A percentile compares a stretch with the other conserved stretches of the same genome.
These are phyloP conservation scores for Vanrija sp. DNA, from an alignment of 1,284 basidiomycete species.

Conservation along the genomic window DNA sequence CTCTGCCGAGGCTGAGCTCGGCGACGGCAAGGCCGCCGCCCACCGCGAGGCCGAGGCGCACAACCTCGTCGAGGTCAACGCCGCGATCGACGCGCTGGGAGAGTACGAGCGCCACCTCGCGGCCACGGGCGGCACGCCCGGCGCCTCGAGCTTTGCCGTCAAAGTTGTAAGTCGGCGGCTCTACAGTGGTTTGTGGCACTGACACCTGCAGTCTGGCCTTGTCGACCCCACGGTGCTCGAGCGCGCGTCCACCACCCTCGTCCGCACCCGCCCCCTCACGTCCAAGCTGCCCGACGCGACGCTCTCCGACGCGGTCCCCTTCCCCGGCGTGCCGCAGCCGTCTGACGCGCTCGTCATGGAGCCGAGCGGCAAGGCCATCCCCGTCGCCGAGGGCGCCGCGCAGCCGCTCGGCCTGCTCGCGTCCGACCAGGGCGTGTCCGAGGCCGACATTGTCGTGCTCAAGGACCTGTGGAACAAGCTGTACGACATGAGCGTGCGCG, in stretches of 20 bases:
- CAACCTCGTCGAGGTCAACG: slow-evolving; percentile 59
- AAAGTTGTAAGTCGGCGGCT: slow-evolving; percentile 65
- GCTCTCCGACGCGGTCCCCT: slow-evolving; percentile 44
- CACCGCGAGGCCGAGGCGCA: slow-evolving; percentile 6
- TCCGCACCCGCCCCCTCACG: slow-evolving; percentile 38
- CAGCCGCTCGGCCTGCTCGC: slow-evolving; percentile 29
- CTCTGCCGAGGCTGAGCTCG: slow-evolving; percentile 74
- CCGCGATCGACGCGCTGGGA: slow-evolving; percentile 68
- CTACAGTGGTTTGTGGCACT: background rate
- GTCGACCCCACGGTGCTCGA: slow-evolving; percentile 45
- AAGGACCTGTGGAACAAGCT: slow-evolving; percentile 61
- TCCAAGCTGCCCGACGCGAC: slow-evolving; percentile 18
- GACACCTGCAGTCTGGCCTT: slow-evolving; percentile 39
- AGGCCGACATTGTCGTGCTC: slow-evolving; percentile 59
- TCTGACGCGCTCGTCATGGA: slow-evolving; percentile 35
- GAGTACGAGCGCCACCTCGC: slow-evolving; percentile 63
- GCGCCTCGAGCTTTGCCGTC: slow-evolving; percentile 74
- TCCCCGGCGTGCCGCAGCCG: slow-evolving; percentile 59
- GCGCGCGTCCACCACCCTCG: slow-evolving; percentile 47
- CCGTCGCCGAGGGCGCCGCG: slow-evolving; percentile 28
- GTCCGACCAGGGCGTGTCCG: slow-evolving; percentile 37
- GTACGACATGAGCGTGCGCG: slow-evolving; percentile 58
- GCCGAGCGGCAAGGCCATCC: slow-evolving; percentile 15
- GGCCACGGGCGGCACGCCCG: slow-evolving; percentile 29
- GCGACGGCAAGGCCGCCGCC: slow-evolving; percentile 16